A percentile compares a stretch with the other conserved stretches of the same genome.
phyloP scores from a whole-genome alignment of 441 rosid genomes.

The Erysimum pusillum region DNA sequence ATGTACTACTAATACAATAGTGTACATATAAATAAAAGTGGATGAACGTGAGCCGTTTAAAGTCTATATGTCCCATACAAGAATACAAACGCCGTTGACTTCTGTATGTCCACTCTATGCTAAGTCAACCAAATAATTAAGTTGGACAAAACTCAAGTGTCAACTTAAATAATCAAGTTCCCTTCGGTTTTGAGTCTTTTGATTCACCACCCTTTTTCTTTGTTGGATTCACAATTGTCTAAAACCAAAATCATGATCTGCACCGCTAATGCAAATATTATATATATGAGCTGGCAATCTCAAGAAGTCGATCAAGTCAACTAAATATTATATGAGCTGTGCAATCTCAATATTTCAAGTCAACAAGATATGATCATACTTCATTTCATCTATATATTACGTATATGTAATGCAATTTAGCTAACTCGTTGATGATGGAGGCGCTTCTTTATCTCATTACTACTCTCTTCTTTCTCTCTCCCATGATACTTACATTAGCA shows the following conservation, averaged over 20 bases:
- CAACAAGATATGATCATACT: conserved; percentile 4
- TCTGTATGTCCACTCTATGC: conserved; percentile 8
- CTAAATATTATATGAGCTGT: not conserved
- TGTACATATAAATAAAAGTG: not conserved
- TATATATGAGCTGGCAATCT: conserved; percentile 29
- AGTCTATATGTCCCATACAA: not conserved
- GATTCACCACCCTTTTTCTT: too few species aligned
- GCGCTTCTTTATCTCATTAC: conserved; percentile 11
- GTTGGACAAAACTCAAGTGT: conserved; percentile 6
- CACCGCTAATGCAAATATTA: conserved; percentile 16
- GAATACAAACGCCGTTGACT: conserved; percentile 12
- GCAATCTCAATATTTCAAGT: conserved; percentile 15
- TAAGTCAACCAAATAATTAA: conserved; percentile 18
- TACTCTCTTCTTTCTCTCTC: conserved; percentile 9
- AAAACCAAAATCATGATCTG: conserved; percentile 2
- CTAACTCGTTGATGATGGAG: conserved; percentile 29
- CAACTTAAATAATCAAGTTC: not conserved
- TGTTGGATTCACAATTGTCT: not conserved
- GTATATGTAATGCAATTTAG: too few species aligned
- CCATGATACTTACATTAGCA: conserved; percentile 7
- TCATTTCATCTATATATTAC: conserved; percentile 25
- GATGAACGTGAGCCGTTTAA: conserved; percentile 15
- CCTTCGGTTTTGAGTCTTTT: not conserved
- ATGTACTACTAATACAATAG: conserved; percentile 7
- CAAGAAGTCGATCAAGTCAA: conserved; percentile 35